Evolutionary conservation across 2,329 filamentous ascomycete genomes (phyloP), one percentile per base, ranked within the genome.

Genomic region (Aspergillus costaricaensis): DNA sequence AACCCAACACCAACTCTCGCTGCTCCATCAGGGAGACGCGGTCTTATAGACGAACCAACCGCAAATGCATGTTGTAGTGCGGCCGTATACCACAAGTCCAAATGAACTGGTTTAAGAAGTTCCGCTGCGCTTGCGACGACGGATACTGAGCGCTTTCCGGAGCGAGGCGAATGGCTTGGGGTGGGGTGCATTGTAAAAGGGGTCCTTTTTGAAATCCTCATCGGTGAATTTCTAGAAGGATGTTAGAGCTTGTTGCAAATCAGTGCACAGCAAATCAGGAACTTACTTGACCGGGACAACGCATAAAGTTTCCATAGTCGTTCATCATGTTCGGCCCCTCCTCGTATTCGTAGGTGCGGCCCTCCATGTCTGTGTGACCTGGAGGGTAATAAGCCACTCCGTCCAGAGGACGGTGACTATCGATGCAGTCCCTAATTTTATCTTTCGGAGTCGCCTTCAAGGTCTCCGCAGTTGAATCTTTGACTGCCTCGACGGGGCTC

Each of bases 261-360:
- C 5, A 41, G 14, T 23, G 21, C 43, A 38, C 7, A 27, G 6
- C 7, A 32, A 47, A 23, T 12, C 19, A 56, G 30, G 23, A 48
- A 83, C 88, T 76, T 82, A 95, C 92, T 66, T 91, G 74, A 53
- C 86, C 87, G 4, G 88, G 85, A 80, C 87, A 94, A 50, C 91
- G 85, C 78, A 87, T 90, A 72, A 95, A 96, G 62, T 89, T 86
- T 0, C 79, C 77, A 55, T 70, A 71, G 30, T 75, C 75, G 69
- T 94, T 91, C 89, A 93, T 92, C 72, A 96, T 81, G 70, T 96
- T 92, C 2, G 88, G 84, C n/a, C 92, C 92, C 70, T 97, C 92
- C 69, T 91, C 82, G 69, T 97, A 97, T 27, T 88, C 66, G 81
- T 96, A 91, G 10, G 84, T 79, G 56, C 86, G 83, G 2, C 93